Conservation (phyloP, 345 rosid species). For the Durio zibethinus region DNA sequence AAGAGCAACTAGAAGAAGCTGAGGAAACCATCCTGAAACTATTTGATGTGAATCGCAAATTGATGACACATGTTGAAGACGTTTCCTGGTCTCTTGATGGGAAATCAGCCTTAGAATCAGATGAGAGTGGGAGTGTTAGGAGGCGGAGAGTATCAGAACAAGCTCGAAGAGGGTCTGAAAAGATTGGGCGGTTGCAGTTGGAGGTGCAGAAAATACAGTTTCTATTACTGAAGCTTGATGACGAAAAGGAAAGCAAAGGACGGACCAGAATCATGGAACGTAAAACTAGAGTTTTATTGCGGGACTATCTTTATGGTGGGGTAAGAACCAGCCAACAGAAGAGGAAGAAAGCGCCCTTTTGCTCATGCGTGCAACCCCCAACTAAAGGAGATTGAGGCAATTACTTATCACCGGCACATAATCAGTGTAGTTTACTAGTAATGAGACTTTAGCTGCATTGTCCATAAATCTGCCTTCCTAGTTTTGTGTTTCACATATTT, state of each 20-base stretch:
- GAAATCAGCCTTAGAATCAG: slow-evolving; percentile 39
- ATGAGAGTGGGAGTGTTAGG: slow-evolving; percentile 43
- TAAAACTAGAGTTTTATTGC: slow-evolving; percentile 62
- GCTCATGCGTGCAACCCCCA: slow-evolving; percentile 78
- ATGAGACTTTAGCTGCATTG: slow-evolving; percentile 22
- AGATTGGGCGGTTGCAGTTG: slow-evolving; percentile 75
- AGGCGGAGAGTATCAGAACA: slow-evolving; percentile 61
- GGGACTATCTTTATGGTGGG: slow-evolving; percentile 79
- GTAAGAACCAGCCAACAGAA: slow-evolving; percentile 39
- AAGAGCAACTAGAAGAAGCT: slow-evolving; percentile 79
- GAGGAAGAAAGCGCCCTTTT: slow-evolving; percentile 54
- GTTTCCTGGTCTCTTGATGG: slow-evolving; percentile 41
- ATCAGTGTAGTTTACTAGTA: slow-evolving; percentile 15
- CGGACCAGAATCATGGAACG: slow-evolving; percentile 41
- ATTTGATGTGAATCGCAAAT: slow-evolving; percentile 53
- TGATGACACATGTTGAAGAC: slow-evolving; percentile 51
- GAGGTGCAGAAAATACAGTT: slow-evolving; percentile 91
- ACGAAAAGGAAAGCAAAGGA: slow-evolving; percentile 51
- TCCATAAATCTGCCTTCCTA: slow-evolving; percentile 27
- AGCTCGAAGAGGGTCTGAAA: slow-evolving; percentile 82
- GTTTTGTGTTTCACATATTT: slow-evolving; percentile 12
- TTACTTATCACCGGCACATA: slow-evolving; percentile 1
- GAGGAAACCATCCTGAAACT: slow-evolving; percentile 62
- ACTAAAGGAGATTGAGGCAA: slow-evolving; percentile 50
- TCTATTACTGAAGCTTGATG: slow-evolving; percentile 66